These are phyloP conservation scores for Amylocystis lapponica DNA, from an alignment of 768 basidiomycete genomes.

Conservation along the genomic window DNA sequence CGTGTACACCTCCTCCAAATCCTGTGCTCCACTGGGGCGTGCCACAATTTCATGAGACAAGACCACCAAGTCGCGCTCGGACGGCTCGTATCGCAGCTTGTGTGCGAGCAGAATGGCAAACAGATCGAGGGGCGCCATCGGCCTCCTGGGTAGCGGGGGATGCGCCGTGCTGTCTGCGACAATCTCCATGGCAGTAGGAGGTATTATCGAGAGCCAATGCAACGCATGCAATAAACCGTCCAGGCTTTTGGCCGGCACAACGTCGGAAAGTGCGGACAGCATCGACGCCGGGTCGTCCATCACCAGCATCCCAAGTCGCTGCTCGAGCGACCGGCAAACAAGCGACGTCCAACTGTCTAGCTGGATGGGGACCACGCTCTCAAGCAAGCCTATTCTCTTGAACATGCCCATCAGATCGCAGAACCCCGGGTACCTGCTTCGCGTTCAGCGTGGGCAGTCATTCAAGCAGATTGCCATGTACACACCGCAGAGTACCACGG, in stretches of 20 bases:
- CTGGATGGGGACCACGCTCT: slow-evolving; percentile 30
- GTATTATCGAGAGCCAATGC: slow-evolving; percentile 40
- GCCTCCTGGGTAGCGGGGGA: slow-evolving; percentile 39
- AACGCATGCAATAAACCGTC: slow-evolving; percentile 34
- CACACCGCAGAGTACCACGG: slow-evolving; percentile 78
- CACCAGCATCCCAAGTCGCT: slow-evolving; percentile 20
- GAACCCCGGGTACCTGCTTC: slow-evolving; percentile 79
- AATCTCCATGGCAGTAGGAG: slow-evolving; percentile 9
- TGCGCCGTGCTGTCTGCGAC: slow-evolving; percentile 19
- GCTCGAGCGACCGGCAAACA: slow-evolving; percentile 28
- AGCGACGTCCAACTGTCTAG: slow-evolving; percentile 36
- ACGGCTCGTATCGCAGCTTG: slow-evolving; percentile 59
- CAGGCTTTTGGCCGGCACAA: slow-evolving; percentile 19
- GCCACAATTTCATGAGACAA: slow-evolving; percentile 80
- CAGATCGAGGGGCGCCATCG: slow-evolving; percentile 58
- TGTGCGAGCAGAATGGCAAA: slow-evolving; percentile 69
- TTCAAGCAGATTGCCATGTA: neutral
- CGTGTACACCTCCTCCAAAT: slow-evolving; percentile 34
- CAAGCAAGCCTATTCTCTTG: slow-evolving; percentile 63
- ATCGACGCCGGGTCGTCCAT: slow-evolving; percentile 28
- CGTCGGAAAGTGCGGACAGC: slow-evolving; percentile 24
- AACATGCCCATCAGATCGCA: slow-evolving; percentile 68
- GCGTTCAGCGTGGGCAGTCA: neutral
- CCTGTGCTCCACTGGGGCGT: slow-evolving; percentile 7
- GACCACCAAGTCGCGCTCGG: slow-evolving; percentile 84